phyloP scores from a whole-genome alignment of 2,329 filamentous ascomycete species.

The Cladosporium phlei region DNA sequence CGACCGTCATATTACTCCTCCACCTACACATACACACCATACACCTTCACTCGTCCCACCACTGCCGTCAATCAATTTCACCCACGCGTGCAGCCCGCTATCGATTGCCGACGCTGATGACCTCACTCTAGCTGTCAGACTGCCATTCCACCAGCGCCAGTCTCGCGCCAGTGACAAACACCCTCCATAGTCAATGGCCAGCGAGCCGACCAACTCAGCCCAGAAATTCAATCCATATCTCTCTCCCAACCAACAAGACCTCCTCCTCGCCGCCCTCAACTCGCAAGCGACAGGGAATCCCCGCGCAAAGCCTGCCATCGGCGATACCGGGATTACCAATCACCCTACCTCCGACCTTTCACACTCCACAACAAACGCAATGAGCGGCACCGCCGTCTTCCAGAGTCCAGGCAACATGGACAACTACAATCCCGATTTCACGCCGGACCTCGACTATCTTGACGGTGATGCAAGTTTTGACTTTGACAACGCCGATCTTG shows the following conservation, averaged over 20 bases:
- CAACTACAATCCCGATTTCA: conserved; percentile 38
- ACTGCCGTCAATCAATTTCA: not conserved
- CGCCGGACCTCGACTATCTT: conserved; percentile 78
- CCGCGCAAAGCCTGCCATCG: conserved; percentile 6
- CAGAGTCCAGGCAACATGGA: conserved; percentile 18
- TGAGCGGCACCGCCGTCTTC: conserved; percentile 19
- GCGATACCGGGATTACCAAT: conserved; percentile 12
- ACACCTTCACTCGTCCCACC: not conserved
- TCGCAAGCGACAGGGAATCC: conserved; percentile 32
- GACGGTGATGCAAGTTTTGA: conserved; percentile 65
- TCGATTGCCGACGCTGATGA: conserved; percentile 12
- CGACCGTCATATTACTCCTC: too few species aligned
- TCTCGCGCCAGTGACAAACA: not conserved
- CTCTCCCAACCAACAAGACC: conserved; percentile 43
- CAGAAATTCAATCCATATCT: conserved; percentile 38
- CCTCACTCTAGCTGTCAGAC: conserved; percentile 9
- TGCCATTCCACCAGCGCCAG: not conserved
- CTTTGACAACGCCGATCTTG: conserved; percentile 58
- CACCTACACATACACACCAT: too few species aligned
- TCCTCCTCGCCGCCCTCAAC: conserved; percentile 44
- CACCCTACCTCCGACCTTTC: conserved; percentile 13
- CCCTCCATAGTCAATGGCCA: conserved; percentile 12
- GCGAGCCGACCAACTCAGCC: conserved; percentile 11
- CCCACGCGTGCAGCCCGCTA: not conserved
- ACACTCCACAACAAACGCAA: conserved; percentile 16